Percentiles rank a stretch among this genome's conserved stretches.
These are phyloP conservation scores for Acer saccharum DNA, from an alignment of 345 rosid species.

Conservation along the genomic window DNA sequence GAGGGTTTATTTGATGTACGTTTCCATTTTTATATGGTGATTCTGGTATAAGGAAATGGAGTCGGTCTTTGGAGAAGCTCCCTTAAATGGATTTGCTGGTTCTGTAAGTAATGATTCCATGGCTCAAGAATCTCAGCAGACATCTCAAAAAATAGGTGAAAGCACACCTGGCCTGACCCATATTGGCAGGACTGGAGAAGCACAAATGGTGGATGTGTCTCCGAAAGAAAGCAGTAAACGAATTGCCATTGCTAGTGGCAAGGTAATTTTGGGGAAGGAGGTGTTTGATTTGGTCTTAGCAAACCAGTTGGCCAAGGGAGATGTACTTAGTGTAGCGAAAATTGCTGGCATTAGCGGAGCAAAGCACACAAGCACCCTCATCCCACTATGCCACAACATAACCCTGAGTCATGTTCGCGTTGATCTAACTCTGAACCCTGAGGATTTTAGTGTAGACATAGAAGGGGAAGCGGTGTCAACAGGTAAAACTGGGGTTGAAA, in stretches of 20 bases:
- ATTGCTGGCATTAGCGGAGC: constrained; percentile 91
- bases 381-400: constrained; percentile 90
- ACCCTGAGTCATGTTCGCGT: constrained; percentile 63
- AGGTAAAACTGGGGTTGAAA: constrained; percentile 90
- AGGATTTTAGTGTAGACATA: constrained; percentile 65
- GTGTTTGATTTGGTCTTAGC: constrained; percentile 82
- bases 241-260: constrained; percentile 78
- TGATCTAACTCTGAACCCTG: constrained; percentile 61
- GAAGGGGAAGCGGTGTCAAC: constrained; percentile 82
- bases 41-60: constrained; percentile 73
- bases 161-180: constrained; percentile 53
- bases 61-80: constrained; percentile 72
- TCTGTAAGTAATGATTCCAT: constrained; percentile 27
- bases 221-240: constrained; percentile 63
- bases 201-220: constrained; percentile 96
- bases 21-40: not conserved
- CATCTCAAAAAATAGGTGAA: constrained; percentile 21
- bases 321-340: constrained; percentile 89
- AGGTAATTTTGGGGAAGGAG: constrained; percentile 65
- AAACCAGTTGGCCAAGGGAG: constrained; percentile 89
- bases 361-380: constrained; percentile 80
- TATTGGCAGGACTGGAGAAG: constrained; percentile 63
- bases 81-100: constrained; percentile 46
- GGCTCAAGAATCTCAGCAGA: constrained; percentile 29
- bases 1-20: not conserved